These are phyloP conservation scores for Posidonia australis DNA, from an alignment of 106 monocot genomes.

Conservation along the genomic window DNA sequence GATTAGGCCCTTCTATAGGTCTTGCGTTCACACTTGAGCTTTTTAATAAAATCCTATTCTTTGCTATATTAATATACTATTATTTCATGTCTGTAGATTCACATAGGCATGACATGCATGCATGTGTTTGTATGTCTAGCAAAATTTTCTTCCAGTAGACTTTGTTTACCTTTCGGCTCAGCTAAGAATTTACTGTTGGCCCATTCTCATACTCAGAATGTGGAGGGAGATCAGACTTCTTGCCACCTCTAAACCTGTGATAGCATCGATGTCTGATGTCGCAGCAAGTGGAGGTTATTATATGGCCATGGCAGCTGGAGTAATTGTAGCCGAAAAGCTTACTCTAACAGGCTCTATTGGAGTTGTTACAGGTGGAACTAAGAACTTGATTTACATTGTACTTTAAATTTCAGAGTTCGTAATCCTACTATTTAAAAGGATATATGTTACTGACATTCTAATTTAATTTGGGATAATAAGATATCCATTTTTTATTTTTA, in stretches of 20 bases:
- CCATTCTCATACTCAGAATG: slow-evolving; percentile 26
- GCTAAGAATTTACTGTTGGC: not conserved
- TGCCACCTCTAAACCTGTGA: slow-evolving; percentile 77
- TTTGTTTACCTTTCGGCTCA: not conserved
- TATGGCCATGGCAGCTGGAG: slow-evolving; percentile 90
- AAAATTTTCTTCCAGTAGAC: too few species aligned
- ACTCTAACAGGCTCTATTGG: slow-evolving; percentile 96
- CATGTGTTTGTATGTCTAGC: too few species aligned
- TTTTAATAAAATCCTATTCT: too few species aligned
- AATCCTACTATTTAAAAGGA: not conserved
- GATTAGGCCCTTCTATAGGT: too few species aligned
- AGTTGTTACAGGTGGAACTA: slow-evolving; percentile 63
- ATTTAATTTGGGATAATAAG: not conserved
- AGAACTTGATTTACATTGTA: not conserved
- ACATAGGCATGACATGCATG: too few species aligned
- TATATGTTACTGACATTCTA: not conserved
- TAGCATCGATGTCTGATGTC: slow-evolving; percentile 97
- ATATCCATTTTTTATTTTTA: not conserved
- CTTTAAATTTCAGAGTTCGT: not conserved
- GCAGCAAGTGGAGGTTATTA: slow-evolving; percentile 99
- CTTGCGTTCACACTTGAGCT: too few species aligned
- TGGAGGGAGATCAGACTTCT: slow-evolving; percentile 97
- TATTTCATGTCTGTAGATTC: too few species aligned
- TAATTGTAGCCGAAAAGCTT: slow-evolving; percentile 83
- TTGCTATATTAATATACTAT: too few species aligned